phyloP scores from a whole-genome alignment of 2,329 filamentous ascomycete species.

The Ophiostoma pallidulum region DNA sequence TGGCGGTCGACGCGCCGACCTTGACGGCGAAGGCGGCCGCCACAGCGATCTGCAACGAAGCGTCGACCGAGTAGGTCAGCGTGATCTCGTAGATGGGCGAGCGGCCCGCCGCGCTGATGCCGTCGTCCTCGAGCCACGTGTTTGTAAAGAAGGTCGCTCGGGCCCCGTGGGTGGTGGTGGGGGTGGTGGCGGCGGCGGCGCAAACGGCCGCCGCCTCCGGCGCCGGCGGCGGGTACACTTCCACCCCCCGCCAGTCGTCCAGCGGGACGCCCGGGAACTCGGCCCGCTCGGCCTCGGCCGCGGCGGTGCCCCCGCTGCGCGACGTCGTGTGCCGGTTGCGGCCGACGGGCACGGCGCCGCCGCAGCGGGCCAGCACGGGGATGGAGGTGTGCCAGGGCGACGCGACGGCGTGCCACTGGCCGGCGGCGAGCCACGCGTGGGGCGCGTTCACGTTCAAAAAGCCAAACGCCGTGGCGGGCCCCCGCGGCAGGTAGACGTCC shows the following conservation, averaged over 20 bases:
- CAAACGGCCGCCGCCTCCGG: too few relatives aligned
- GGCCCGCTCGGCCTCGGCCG: slow-evolving; percentile 17
- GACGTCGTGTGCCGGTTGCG: slow-evolving; percentile 22
- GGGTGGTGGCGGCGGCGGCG: too few relatives aligned
- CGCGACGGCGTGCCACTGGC: slow-evolving; percentile 24
- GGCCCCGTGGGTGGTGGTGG: too few relatives aligned
- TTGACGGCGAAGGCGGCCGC: slow-evolving; percentile 14
- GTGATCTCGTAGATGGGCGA: slow-evolving; percentile 19
- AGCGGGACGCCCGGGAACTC: slow-evolving; percentile 23
- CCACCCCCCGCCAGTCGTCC: slow-evolving; percentile 27
- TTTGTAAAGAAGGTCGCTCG: too few relatives aligned
- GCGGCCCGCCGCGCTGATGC: slow-evolving; percentile 20
- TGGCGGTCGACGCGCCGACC: slow-evolving; percentile 14
- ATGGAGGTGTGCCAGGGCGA: slow-evolving; percentile 25
- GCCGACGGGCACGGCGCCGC: slow-evolving; percentile 26
- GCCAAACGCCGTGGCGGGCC: slow-evolving; percentile 31
- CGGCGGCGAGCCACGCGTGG: slow-evolving; percentile 37
- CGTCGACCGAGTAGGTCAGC: slow-evolving; percentile 19
- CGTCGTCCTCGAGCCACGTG: slow-evolving; percentile 26
- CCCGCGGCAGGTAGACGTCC: slow-evolving; percentile 51
- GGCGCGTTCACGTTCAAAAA: slow-evolving; percentile 51
- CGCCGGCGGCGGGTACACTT: slow-evolving; percentile 25
- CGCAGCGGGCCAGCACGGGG: slow-evolving; percentile 24
- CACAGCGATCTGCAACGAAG: too few relatives aligned
- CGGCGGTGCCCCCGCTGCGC: slow-evolving; percentile 12